Conservation (phyloP, 75 land plant species). For the Adiantum capillusveneris region DNA sequence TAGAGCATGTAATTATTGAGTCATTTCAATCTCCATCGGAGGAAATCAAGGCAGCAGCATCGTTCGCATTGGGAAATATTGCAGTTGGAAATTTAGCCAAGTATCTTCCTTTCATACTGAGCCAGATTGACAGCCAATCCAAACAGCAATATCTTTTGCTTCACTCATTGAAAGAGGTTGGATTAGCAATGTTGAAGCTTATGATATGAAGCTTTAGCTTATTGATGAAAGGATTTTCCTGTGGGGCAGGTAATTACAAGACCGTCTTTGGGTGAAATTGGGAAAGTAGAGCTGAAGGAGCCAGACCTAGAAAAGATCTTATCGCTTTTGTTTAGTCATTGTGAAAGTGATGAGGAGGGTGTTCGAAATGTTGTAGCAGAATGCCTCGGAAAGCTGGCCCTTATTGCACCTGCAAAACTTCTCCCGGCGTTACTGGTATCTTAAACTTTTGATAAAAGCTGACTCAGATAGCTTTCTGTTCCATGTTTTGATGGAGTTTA, state of each 20-base stretch:
- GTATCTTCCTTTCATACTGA: constrained; percentile 87
- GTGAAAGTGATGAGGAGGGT: constrained; percentile 99
- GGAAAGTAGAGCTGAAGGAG: constrained; percentile 70
- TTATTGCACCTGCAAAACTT: constrained; percentile 88
- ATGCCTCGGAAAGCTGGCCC: constrained; percentile 95
- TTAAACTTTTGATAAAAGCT: too few relatives aligned
- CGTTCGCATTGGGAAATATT: constrained; percentile 95
- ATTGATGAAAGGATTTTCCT: background rate
- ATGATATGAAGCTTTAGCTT: background rate
- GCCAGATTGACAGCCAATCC: constrained; percentile 92
- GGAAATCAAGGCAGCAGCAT: constrained; percentile 97
- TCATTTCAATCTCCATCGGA: constrained; percentile 98
- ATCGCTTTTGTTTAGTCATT: constrained; percentile 75
- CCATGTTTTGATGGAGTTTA: background rate
- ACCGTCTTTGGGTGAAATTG: constrained; percentile 70
- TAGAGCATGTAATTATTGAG: constrained; percentile 83
- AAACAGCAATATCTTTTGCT: constrained; percentile 94
- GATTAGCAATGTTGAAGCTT: too few relatives aligned
- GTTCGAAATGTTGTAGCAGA: constrained; percentile 99
- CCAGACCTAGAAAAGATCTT: constrained; percentile 79
- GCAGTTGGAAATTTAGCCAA: constrained; percentile 92
- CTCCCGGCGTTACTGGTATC: constrained; percentile 89
- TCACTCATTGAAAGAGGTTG: constrained; percentile 97
- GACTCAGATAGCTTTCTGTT: too few relatives aligned
- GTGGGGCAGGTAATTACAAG: constrained; percentile 86